phyloP scores from a whole-genome alignment of 192 early-diverging fungal genomes.

The Coemansia sp. region DNA sequence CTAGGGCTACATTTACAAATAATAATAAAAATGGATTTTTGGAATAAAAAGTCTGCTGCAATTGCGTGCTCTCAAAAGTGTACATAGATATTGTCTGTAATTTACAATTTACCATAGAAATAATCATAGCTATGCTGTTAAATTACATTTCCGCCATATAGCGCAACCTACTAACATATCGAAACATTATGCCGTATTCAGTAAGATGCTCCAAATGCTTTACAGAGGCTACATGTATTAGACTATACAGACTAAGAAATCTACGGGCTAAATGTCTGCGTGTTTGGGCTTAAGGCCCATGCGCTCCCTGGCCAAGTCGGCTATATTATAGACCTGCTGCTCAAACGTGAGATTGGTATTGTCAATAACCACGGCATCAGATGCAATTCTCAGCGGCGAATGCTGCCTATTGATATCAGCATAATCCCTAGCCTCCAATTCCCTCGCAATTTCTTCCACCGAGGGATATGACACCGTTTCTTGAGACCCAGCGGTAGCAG shows the following conservation, averaged over 20 bases:
- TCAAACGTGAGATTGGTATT: conserved; percentile 65
- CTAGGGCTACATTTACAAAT: too few relatives aligned
- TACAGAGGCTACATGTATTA: too few relatives aligned
- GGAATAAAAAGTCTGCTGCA: not conserved
- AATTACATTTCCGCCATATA: too few relatives aligned
- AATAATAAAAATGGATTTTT: not conserved
- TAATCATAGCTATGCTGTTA: too few relatives aligned
- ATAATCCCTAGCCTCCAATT: conserved; percentile 64
- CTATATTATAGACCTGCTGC: conserved; percentile 64
- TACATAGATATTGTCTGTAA: too few relatives aligned
- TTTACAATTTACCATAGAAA: too few relatives aligned
- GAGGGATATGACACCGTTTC: conserved; percentile 16
- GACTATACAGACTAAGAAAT: too few relatives aligned
- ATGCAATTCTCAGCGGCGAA: conserved; percentile 67
- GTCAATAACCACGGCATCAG: conserved; percentile 70
- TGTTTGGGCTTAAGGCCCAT: conserved; percentile 43
- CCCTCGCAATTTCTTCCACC: conserved; percentile 56
- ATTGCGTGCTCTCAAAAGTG: too few relatives aligned
- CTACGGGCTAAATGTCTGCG: conserved; percentile 11
- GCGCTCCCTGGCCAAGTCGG: conserved; percentile 49
- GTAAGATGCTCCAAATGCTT: too few relatives aligned
- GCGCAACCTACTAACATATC: too few relatives aligned
- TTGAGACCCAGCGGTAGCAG: not conserved
- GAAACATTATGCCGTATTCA: too few relatives aligned
- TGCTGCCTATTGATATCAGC: conserved; percentile 61